A percentile compares a stretch with the other conserved stretches of the same genome.
Conservation (phyloP, 2,329 filamentous ascomycete species). For the Lasiodiplodia sp. region DNA sequence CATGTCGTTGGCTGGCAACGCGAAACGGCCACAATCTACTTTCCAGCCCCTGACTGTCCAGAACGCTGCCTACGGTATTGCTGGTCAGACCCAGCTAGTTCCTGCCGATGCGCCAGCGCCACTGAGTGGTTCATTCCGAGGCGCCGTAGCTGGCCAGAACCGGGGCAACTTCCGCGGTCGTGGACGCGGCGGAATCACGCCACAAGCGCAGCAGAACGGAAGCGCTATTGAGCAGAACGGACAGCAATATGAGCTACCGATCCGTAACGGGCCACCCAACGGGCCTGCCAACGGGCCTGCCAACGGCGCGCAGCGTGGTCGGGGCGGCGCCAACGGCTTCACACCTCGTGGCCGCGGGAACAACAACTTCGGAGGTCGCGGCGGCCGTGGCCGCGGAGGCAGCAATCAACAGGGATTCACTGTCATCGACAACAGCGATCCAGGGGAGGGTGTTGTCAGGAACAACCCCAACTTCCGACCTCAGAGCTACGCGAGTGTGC, state of each 20-base stretch:
- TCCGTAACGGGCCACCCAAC: conserved; percentile 44
- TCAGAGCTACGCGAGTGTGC: conserved; percentile 51
- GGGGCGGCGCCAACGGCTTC: conserved; percentile 42
- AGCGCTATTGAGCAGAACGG: conserved; percentile 37
- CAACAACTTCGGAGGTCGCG: conserved; percentile 47
- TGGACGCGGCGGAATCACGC: conserved; percentile 49
- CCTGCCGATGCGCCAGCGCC: conserved; percentile 64
- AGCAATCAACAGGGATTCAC: conserved; percentile 54
- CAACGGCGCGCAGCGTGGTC: conserved; percentile 38
- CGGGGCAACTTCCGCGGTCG: conserved; percentile 49
- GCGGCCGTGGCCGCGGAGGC: conserved; percentile 44
- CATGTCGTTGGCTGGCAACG: conserved; percentile 65
- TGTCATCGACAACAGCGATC: conserved; percentile 58
- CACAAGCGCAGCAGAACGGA: conserved; percentile 36
- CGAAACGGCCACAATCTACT: conserved; percentile 59
- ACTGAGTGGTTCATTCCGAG: conserved; percentile 65
- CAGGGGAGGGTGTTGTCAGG: conserved; percentile 60
- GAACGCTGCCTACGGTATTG: conserved; percentile 62
- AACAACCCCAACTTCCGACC: conserved; percentile 65
- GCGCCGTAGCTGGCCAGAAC: conserved; percentile 58
- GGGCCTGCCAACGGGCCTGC: conserved; percentile 11
- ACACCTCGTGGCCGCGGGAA: conserved; percentile 43
- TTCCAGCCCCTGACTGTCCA: conserved; percentile 60
- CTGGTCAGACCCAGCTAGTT: conserved; percentile 66
- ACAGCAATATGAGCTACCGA: conserved; percentile 40